Conservation (phyloP, 257 asterid species). For the Solanum pimpinellifolium region DNA sequence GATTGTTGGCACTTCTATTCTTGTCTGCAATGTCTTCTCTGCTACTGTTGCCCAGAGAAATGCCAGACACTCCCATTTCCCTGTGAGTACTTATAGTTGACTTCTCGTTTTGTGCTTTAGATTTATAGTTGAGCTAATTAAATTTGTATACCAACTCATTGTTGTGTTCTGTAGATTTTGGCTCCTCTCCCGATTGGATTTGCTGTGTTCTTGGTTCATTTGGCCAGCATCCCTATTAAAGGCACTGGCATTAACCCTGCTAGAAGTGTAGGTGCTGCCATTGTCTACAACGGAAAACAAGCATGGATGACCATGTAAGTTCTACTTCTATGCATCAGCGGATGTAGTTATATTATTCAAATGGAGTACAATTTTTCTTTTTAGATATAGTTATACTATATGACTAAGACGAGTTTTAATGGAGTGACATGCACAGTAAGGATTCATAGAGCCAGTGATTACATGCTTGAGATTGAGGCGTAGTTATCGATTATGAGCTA, state of each 20-base stretch:
- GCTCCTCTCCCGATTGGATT: slow-evolving; percentile 76
- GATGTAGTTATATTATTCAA: background rate
- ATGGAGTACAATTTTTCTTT: background rate
- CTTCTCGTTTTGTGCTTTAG: background rate
- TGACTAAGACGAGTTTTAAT: background rate
- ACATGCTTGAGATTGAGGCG: background rate
- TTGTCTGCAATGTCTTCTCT: slow-evolving; percentile 63
- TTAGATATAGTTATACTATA: too few relatives aligned
- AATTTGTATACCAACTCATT: background rate
- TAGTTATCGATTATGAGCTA: background rate
- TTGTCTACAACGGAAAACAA: slow-evolving; percentile 43
- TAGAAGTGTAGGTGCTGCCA: slow-evolving; percentile 64
- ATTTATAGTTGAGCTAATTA: background rate
- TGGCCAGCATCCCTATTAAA: slow-evolving; percentile 65
- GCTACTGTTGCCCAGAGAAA: slow-evolving; percentile 81
- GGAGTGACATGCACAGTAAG: background rate
- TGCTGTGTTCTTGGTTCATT: slow-evolving; percentile 63
- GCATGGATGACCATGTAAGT: slow-evolving; percentile 67
- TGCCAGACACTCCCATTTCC: slow-evolving; percentile 65
- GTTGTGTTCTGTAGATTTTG: slow-evolving; percentile 30
- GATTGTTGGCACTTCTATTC: slow-evolving; percentile 57
- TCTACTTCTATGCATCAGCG: background rate
- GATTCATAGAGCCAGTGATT: background rate
- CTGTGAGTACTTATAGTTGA: slow-evolving; percentile 24
- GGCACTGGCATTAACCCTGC: slow-evolving; percentile 68